Evolutionary conservation across 179 eudicot species (phyloP), one percentile per base, ranked within the genome.

Genomic region (Actinidia arguta): DNA sequence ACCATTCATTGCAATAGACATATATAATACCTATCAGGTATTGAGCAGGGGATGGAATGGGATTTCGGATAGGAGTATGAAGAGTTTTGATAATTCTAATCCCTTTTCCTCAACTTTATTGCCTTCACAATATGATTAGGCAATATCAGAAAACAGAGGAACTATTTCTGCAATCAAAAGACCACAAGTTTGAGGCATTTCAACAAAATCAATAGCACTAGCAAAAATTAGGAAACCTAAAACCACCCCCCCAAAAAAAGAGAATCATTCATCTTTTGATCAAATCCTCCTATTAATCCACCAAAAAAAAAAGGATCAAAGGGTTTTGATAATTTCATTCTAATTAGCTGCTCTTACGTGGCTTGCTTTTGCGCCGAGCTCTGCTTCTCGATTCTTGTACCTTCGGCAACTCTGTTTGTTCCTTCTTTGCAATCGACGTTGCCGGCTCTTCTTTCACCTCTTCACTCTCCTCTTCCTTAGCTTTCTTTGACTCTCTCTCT

Each of bases 311-410:
- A 62, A 25, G 67, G 27, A 36, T 42, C 24, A 22, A 22, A 8
- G 64, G 42, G 36, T 54, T 51, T 0, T 8, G 14, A 12, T 25
- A 6, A 17, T 52, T 73, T 73, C 51, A 48, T n/a, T 25, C 18
- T 16, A 71, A 54, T 80, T 18, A 80, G 74, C 90, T 78, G 83
- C 86, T 88, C 79, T 87, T 88, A 67, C 86, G 86, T n/a, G 90
- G 90, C 67, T 83, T 88, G 75, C 88, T 66, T 75, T 88, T 88
- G 44, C 86, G 82, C 82, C 81, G 79, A 39, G 71, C 80, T 66
- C 73, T 78, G 59, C 77, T 82, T 62, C 68, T 70, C 27, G 56
- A 54, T 51, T 25, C 48, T 71, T 83, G 59, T 73, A 18, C 36
- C 76, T 67, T 51, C 63, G 44, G 47, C 68, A 4, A 24, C 24